These are phyloP conservation scores for Mycena haematopus DNA, from an alignment of 768 basidiomycete genomes.

Conservation along the genomic window DNA sequence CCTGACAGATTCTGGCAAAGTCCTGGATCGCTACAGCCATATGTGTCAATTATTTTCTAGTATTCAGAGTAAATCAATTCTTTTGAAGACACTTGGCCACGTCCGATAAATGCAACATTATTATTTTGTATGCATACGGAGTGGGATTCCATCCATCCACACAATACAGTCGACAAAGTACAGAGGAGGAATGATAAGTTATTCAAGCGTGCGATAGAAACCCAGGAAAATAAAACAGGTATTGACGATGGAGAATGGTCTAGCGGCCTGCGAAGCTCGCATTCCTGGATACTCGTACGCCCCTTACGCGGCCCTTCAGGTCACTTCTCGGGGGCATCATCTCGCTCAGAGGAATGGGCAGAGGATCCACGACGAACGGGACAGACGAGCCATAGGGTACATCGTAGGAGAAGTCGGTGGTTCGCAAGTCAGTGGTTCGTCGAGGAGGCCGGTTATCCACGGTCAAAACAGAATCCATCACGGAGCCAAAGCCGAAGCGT, in stretches of 20 bases:
- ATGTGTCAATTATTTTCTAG: background rate
- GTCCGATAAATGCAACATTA: background rate
- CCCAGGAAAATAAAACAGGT: slow-evolving; percentile 3
- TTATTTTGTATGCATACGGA: slow-evolving; percentile 1
- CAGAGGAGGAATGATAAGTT: slow-evolving; percentile 25
- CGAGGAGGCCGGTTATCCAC: slow-evolving; percentile 25
- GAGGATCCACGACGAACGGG: slow-evolving; percentile 50
- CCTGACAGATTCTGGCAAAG: slow-evolving; percentile 11
- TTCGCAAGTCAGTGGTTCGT: background rate
- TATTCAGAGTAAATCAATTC: slow-evolving; percentile 3
- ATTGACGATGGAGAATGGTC: background rate
- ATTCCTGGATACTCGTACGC: slow-evolving; percentile 41
- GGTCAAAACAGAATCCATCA: slow-evolving; percentile 28
- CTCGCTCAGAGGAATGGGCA: slow-evolving; percentile 61
- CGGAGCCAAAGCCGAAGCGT: slow-evolving; percentile 25
- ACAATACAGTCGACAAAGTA: slow-evolving; percentile 14
- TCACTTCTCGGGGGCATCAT: slow-evolving; percentile 46
- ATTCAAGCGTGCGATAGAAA: background rate
- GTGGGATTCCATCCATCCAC: slow-evolving; percentile 11
- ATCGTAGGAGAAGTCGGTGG: background rate
- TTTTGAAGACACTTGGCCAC: too few species aligned
- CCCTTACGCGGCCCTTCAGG: slow-evolving; percentile 28
- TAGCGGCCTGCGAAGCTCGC: slow-evolving; percentile 52
- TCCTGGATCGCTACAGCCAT: too few species aligned
- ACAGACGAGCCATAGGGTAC: slow-evolving; percentile 28